Evolutionary conservation across 345 rosid genomes (phyloP), one percentile per base, ranked within the genome.

Genomic region (Brassica incana): DNA sequence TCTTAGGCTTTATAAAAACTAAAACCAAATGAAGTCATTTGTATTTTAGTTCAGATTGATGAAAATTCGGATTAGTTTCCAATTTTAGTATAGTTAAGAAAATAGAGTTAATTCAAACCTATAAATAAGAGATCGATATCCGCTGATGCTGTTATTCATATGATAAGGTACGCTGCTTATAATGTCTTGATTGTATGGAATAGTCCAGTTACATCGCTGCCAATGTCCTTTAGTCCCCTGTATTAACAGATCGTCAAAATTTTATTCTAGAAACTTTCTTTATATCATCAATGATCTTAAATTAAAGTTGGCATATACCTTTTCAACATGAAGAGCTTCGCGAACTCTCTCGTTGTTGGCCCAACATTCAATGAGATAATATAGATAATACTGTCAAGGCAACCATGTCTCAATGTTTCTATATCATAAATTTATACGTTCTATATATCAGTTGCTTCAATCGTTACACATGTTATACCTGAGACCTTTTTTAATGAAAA

Each of bases 341-440:
- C 75, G 82, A 43, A 79, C 82, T 12, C 52, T 74, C 35, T 74
- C 65, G 52, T 74, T 36, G 15, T 79, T 79, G 23, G 78, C 82
- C 78, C 82, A 79, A 0, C 11, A 48, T 54, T 65, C 72, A 29
- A 74, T 59, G 36, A 79, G 29, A 56, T 5, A 27, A 72, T 65
- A 79, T 9, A 62, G 2, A 74, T 73, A 79, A 43, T 56, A 72
- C 82, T 79, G 78, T 77, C 25, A 9, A 61, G 25, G 11, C 30
- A 59, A 59, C 29, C 29, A 20, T 58, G 60, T 16, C 12, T 58
- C 2, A 8, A 4, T 59, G 14, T 59, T 59, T 59, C 63, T 9
- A 14, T 60, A 60, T 60, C 5, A 20, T 40, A 40, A 50, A 3
- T 14, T 50, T 3, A 50, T 50, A 50, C 2, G 6, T 54, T 54